phyloP scores from a whole-genome alignment of 257 asterid species.

The Penstemon davidsonii region DNA sequence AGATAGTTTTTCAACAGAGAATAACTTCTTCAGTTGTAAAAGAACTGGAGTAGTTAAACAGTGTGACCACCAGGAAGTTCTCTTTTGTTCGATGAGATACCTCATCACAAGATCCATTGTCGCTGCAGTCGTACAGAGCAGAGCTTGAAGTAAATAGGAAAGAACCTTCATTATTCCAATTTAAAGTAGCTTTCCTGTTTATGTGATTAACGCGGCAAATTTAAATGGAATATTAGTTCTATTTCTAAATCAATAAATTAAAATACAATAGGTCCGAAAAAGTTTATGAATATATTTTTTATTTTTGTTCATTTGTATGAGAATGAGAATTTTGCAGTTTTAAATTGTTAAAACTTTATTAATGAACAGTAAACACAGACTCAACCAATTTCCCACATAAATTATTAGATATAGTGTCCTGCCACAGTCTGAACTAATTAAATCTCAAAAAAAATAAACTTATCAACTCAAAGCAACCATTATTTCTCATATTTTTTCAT shows the following conservation, averaged over 20 bases:
- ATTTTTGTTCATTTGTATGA: too few species aligned
- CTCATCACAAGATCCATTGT: slow-evolving; percentile 91
- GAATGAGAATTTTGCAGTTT: too few species aligned
- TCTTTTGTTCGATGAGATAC: slow-evolving; percentile 44
- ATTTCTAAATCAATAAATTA: too few species aligned
- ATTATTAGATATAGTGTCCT: not conserved
- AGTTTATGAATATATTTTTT: too few species aligned
- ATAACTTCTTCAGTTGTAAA: not conserved
- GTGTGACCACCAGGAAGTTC: slow-evolving; percentile 24
- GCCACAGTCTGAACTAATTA: not conserved
- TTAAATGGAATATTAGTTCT: slow-evolving; percentile 3
- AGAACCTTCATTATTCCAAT: slow-evolving; percentile 92
- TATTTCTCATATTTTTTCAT: not conserved
- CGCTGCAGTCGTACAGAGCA: slow-evolving; percentile 83
- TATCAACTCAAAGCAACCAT: not conserved
- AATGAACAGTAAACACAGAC: not conserved
- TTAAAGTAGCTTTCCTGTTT: slow-evolving; percentile 78
- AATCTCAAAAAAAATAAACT: not conserved
- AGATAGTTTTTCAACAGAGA: slow-evolving; percentile 6
- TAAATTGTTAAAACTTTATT: not conserved
- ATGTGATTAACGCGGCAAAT: slow-evolving; percentile 18
- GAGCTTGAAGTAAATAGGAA: slow-evolving; percentile 97
- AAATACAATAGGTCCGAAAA: too few species aligned
- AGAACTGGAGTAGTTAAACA: slow-evolving; percentile 4
- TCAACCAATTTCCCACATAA: not conserved